A percentile compares a stretch with the other conserved stretches of the same genome.
These are phyloP conservation scores for Aspergillus nanangensis DNA, from an alignment of 495 filamentous ascomycete species.

Conservation along the genomic window DNA sequence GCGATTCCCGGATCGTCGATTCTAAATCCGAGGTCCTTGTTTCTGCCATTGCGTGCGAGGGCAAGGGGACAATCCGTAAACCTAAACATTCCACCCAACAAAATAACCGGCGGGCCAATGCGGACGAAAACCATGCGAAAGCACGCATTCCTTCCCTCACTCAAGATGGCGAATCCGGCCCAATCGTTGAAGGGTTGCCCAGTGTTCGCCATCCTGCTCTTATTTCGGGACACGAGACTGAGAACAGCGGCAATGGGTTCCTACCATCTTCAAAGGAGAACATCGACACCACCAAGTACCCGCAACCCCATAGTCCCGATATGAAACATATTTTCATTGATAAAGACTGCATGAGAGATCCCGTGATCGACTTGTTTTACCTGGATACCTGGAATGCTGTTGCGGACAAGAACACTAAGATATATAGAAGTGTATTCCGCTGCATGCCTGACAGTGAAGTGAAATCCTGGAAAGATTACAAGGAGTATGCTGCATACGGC, in stretches of 20 bases:
- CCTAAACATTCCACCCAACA: conserved; percentile 34
- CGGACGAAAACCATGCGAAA: conserved; percentile 31
- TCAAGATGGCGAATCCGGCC: conserved; percentile 21
- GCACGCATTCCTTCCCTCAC: conserved; percentile 44
- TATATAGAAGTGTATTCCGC: conserved; percentile 90
- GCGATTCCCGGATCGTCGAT: conserved; percentile 61
- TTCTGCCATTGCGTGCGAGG: conserved; percentile 52
- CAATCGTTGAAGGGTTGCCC: conserved; percentile 14
- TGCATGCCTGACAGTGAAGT: conserved; percentile 96
- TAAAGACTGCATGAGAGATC: conserved; percentile 75
- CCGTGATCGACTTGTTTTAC: conserved; percentile 76
- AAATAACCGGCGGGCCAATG: conserved; percentile 13
- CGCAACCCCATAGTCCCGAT: conserved; percentile 59
- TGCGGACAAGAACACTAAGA: conserved; percentile 89
- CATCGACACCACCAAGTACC: conserved; percentile 36
- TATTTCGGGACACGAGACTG: conserved; percentile 68
- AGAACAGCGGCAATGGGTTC: conserved; percentile 62
- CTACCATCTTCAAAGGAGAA: conserved; percentile 35
- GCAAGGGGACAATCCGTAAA: conserved; percentile 50
- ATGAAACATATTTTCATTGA: conserved; percentile 61
- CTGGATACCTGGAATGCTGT: conserved; percentile 83
- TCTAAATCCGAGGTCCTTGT: conserved; percentile 63
- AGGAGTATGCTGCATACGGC: conserved; percentile 75
- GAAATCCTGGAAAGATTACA: conserved; percentile 90
- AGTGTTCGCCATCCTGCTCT: conserved; percentile 64